A percentile compares a stretch with the other conserved stretches of the same genome.
These are phyloP conservation scores for Bipolaris bicolor DNA, from an alignment of 2,329 filamentous ascomycete species.

Conservation along the genomic window DNA sequence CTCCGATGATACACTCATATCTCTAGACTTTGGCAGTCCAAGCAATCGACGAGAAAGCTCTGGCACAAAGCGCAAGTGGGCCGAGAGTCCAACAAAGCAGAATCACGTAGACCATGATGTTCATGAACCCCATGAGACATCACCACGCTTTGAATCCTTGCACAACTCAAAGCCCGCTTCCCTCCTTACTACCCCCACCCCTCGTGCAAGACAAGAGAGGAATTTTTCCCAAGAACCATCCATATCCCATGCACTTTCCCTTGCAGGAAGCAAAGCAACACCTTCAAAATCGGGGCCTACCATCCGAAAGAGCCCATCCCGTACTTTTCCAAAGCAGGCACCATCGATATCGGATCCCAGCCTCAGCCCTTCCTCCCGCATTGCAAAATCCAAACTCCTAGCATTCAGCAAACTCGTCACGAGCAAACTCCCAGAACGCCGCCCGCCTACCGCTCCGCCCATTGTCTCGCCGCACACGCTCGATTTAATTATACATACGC, in stretches of 20 bases:
- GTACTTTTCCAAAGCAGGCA: too few species aligned
- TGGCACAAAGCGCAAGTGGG: constrained; percentile 37
- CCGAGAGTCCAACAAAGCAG: constrained; percentile 20
- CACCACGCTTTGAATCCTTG: background rate
- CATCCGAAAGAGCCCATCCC: background rate
- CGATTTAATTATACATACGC: constrained; percentile 24
- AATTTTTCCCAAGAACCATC: constrained; percentile 1
- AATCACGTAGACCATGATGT: too few species aligned
- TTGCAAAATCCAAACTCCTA: constrained; percentile 32
- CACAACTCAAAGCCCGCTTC: background rate
- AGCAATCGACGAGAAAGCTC: constrained; percentile 10
- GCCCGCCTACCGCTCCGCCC: constrained; percentile 2
- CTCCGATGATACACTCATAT: constrained; percentile 24
- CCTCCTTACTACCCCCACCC: background rate
- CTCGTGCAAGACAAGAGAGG: background rate
- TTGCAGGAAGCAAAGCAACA: background rate
- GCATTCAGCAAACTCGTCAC: constrained; percentile 39
- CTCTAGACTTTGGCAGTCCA: constrained; percentile 26
- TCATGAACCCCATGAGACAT: background rate
- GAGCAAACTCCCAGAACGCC: constrained; percentile 15
- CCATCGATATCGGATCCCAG: background rate
- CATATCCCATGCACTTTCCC: background rate
- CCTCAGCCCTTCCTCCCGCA: constrained; percentile 2
- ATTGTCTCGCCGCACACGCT: constrained; percentile 33
- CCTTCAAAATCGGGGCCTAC: background rate